Evolutionary conservation across 108 stramenopile species (phyloP).

Genomic region (Bacterosira constricta): DNA sequence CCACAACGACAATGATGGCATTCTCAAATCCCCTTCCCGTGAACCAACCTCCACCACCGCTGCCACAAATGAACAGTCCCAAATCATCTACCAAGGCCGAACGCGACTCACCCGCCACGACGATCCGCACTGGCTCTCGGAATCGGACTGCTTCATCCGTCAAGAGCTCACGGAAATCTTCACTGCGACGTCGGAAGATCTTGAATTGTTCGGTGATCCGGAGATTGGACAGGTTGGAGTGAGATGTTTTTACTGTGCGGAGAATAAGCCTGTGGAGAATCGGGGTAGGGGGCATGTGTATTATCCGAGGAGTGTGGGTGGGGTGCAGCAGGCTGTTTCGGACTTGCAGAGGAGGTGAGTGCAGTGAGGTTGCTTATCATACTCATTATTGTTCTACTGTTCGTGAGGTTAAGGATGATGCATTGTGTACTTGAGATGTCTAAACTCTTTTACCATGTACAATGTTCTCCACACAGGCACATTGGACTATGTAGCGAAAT

Average conservation of each 20-base stretch:
- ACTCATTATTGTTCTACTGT: neutral
- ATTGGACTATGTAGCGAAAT: slow-evolving; percentile 70
- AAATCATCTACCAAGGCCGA: slow-evolving; percentile 55
- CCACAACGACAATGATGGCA: neutral
- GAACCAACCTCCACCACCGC: neutral
- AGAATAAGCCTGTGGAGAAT: slow-evolving; percentile 37
- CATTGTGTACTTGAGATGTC: too few species aligned
- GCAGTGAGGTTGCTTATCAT: neutral
- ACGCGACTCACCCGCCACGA: slow-evolving; percentile 75
- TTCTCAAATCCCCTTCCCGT: neutral
- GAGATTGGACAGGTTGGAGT: slow-evolving; percentile 74
- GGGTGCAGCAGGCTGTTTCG: slow-evolving; percentile 68
- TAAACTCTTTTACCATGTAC: too few species aligned
- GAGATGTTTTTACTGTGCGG: slow-evolving; percentile 79
- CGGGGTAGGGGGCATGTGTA: slow-evolving; percentile 53
- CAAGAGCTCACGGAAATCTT: slow-evolving; percentile 82
- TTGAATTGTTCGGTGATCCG: slow-evolving; percentile 16
- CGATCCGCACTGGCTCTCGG: slow-evolving; percentile 81
- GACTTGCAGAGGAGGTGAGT: slow-evolving; percentile 71
- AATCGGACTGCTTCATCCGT: slow-evolving; percentile 79
- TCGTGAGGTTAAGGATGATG: too few species aligned
- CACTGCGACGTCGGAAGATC: slow-evolving; percentile 59
- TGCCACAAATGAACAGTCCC: neutral
- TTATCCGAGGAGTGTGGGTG: slow-evolving; percentile 66
- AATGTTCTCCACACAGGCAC: slow-evolving; percentile 45